Base-by-base conservation (phyloP, 1,284 basidiomycete genomes). In the Pseudozyma pruni region DNA sequence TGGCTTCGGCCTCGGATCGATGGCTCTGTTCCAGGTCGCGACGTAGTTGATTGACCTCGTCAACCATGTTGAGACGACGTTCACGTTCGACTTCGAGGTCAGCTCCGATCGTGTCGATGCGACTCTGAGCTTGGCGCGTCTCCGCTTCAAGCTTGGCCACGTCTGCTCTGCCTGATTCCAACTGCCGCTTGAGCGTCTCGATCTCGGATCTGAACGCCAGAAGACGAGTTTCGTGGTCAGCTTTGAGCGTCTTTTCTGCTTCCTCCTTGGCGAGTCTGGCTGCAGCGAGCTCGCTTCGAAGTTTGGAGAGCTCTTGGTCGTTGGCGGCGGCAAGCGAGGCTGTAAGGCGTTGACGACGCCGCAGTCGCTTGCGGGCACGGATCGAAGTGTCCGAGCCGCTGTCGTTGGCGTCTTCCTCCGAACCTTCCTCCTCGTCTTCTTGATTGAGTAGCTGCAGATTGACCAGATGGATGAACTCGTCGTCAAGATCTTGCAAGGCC, bases 1-100 rank as follows among this genome's bases (percentile, higher is more conserved):
- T 59, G 4, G 70, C 63, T 35, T 76, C 63, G 6, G 53, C 67
- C 42, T 76, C 73, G 10, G 43, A 38, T 19, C 66, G 55, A 29
- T 74, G 51, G 14, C 70, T 70, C 42, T 72, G 64, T 47, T 80
- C 75, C 20, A 76, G 38, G 20, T 75, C 75, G 10, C 53, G 57
- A 23, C 78, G 70, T 4, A 78, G 64, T 16, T 69, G 58, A 10
- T 45, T 66, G n/a, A 80, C 60, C 37, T 78, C 78, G 20, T 80
- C 76, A 31, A 67, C 67, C 68, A 79, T 75, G 43, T 79, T 79
- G 32, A 75, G 51, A 8, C 76, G 63, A 17, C 78, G 63, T 34
- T 74, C 76, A 1, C 46, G 42, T 37, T 78, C 76, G 14, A 67
- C 62, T 29, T 79, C 76, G 11, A 72, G 51, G 20, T 78, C 74